Conservation (phyloP, 2,329 filamentous ascomycete species). For the Diaporthe citriasiana region DNA sequence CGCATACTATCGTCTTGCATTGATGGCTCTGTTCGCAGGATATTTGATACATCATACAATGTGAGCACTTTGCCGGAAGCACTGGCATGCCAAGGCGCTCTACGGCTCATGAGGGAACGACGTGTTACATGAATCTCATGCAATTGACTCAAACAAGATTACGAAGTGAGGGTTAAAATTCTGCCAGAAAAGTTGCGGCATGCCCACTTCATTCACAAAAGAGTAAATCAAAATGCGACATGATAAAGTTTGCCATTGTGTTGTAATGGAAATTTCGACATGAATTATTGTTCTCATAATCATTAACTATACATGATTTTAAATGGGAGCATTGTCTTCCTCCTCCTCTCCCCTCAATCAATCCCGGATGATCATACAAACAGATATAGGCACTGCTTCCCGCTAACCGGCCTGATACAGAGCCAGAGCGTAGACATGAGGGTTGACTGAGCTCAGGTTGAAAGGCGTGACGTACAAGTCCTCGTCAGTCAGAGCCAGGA, state of each 20-base stretch:
- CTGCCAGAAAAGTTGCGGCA: too few relatives aligned
- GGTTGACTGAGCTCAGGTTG: conserved; percentile 81
- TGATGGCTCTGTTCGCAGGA: too few relatives aligned
- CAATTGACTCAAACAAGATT: background rate
- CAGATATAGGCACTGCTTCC: fast-evolving
- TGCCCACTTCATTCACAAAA: too few relatives aligned
- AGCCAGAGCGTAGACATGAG: conserved; percentile 80
- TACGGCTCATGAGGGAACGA: too few relatives aligned
- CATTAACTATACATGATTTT: background rate
- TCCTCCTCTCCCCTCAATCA: background rate
- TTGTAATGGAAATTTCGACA: background rate
- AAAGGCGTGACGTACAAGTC: conserved; percentile 81
- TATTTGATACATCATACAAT: too few relatives aligned
- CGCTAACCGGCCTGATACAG: conserved; percentile 83
- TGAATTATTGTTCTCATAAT: background rate
- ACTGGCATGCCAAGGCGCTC: too few relatives aligned
- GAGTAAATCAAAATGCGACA: background rate
- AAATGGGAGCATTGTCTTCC: background rate
- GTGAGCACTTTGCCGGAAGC: too few relatives aligned
- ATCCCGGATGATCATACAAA: background rate
- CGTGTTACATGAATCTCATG: too few relatives aligned
- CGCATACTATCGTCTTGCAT: too few relatives aligned
- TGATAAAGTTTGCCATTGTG: background rate
- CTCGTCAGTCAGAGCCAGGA: conserved; percentile 80
- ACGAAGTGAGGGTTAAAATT: background rate